Evolutionary conservation across 1,284 basidiomycete species (phyloP).

Genomic region (Microbotryomycetes sp.): DNA sequence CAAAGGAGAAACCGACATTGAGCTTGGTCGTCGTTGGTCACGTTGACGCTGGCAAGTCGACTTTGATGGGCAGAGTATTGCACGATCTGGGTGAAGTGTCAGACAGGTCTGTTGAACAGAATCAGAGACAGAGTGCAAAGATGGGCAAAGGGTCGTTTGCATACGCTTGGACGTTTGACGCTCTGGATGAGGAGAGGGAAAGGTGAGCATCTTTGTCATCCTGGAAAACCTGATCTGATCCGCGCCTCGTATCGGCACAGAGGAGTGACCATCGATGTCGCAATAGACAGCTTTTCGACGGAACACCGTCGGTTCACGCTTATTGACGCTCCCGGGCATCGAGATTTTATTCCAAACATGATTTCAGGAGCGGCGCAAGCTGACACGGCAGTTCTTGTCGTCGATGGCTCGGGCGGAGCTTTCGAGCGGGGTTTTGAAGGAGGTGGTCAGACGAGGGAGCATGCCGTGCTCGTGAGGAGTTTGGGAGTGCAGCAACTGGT

Average conservation of each 20-base stretch:
- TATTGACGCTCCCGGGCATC: constrained; percentile 92
- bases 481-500: constrained; percentile 90
- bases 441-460: constrained; percentile 95
- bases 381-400: constrained; percentile 89
- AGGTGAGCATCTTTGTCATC: constrained; percentile 49
- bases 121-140: constrained; percentile 84
- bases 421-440: constrained; percentile 93
- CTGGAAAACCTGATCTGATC: not conserved
- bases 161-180: constrained; percentile 97
- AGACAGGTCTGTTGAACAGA: constrained; percentile 73
- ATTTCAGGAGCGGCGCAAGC: constrained; percentile 96
- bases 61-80: constrained; percentile 86
- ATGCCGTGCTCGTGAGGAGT: constrained; percentile 83
- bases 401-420: constrained; percentile 82
- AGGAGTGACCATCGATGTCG: constrained; percentile 97
- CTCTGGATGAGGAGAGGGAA: constrained; percentile 83
- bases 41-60: constrained; percentile 98
- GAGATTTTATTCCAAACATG: constrained; percentile 98
- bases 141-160: constrained; percentile 91
- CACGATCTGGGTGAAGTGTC: constrained; percentile 84
- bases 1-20: constrained; percentile 59
- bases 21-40: constrained; percentile 93
- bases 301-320: constrained; percentile 75
- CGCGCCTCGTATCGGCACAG: constrained; percentile 44
- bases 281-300: constrained; percentile 72